Evolutionary conservation across 164 flowering plant species (phyloP).

Genomic region (Amborella trichopoda): DNA sequence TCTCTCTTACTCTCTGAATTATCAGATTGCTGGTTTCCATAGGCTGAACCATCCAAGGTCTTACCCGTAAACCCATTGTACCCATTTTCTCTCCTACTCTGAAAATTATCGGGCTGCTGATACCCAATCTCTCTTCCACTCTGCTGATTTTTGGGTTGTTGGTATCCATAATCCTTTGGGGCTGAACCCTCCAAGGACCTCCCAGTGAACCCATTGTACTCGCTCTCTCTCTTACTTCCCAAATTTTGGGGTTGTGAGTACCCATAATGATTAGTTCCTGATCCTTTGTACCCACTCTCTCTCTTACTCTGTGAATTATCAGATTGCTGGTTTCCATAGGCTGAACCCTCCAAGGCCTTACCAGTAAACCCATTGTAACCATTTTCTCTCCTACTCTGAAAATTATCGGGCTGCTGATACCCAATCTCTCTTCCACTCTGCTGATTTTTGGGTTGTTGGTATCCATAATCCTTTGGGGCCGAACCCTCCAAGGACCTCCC

Average conservation of each 20-base stretch:
- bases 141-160: no score
- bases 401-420: conserved; percentile 6
- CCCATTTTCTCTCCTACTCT: neutral
- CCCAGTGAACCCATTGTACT: no score
- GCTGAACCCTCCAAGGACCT: conserved; percentile 92
- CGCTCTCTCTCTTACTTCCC: no score
- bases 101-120: conserved; percentile 5
- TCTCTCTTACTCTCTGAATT: conserved; percentile 15
- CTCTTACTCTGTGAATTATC: conserved; percentile 12
- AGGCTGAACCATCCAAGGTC: neutral
- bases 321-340: neutral
- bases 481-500: conserved; percentile 94
- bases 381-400: neutral
- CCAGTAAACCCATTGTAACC: neutral
- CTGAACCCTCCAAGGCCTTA: neutral
- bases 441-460: no score
- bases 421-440: conserved; percentile 7
- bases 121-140: conserved; percentile 7
- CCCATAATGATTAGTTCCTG: no score
- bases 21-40: neutral
- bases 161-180: no score
- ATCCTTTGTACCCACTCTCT: conserved; percentile 25
- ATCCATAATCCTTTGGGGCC: conserved; percentile 76
- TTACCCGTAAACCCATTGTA: neutral
- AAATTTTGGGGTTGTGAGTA: no score